A percentile compares a stretch with the other conserved stretches of the same genome.
These are phyloP conservation scores for Amanita subjunquillea DNA, from an alignment of 768 basidiomycete genomes.

Conservation along the genomic window DNA sequence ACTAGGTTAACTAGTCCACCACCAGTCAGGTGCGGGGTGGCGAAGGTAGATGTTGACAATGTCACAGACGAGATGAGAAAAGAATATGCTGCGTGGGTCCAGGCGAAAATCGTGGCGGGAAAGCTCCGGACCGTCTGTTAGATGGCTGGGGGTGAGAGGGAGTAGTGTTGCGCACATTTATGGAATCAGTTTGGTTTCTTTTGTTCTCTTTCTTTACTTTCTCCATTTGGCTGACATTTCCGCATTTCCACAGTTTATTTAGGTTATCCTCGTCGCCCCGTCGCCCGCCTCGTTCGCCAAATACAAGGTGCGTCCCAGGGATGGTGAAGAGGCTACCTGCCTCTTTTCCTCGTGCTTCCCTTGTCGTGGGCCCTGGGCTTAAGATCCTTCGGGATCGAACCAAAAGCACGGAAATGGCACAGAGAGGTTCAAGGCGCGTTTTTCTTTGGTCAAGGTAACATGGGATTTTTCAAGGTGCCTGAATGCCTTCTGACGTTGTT, in stretches of 20 bases:
- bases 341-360: not conserved
- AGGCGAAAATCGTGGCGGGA: not conserved
- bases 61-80: not conserved
- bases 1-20: not conserved
- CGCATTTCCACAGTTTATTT: not conserved
- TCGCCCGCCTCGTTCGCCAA: too few relatives aligned
- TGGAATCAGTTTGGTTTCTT: not conserved
- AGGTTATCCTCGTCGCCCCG: not conserved
- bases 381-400: not conserved
- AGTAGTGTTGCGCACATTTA: too few relatives aligned
- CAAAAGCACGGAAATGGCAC: too few relatives aligned
- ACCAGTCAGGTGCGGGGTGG: not conserved
- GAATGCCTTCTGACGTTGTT: too few relatives aligned
- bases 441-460: too few relatives aligned
- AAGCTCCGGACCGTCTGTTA: too few relatives aligned
- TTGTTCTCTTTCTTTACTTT: not conserved
- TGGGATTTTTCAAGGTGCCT: too few relatives aligned
- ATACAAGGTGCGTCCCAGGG: too few relatives aligned
- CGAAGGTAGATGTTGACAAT: not conserved
- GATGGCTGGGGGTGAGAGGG: too few relatives aligned
- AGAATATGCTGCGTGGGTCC: not conserved
- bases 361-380: not conserved
- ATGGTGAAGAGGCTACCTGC: not conserved
- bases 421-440: too few relatives aligned
- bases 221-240: not conserved